Base-by-base conservation (phyloP, 148 eudicot species). In the Rhododendron molle region DNA sequence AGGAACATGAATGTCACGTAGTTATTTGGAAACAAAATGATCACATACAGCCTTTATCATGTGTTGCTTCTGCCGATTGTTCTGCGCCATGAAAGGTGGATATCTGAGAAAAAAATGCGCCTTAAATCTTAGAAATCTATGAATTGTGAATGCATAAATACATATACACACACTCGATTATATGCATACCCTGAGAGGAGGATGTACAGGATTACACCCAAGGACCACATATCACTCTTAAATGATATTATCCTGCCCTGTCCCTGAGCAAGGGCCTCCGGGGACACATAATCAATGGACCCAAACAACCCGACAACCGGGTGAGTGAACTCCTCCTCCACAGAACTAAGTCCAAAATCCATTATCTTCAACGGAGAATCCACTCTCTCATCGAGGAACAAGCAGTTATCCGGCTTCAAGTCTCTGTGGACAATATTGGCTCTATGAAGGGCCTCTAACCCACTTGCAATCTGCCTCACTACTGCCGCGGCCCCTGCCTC, bases 311-410 rank as follows among this genome's bases (percentile, higher is more conserved):
- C 93, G 36, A 92, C 93, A 16, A 92, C 93, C 0, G 93, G 91
- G 73, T 92, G 87, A 2, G 91, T 92, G 65, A 90, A 92, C 87
- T 91, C 78, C 87, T 91, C 77, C 78, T 92, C 93, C 69, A 90
- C 92, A n/a, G 93, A 92, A 44, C 93, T 92, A 10, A 92, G 80
- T 12, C 93, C 92, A 58, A 92, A 92, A 67, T 92, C 93, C 93
- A 92, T 90, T 4, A 92, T 89, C 85, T 92, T 92, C 87, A 92
- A 62, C 0, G 92, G 89, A 34, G 93, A 90, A 47, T 83, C 76
- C 34, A 88, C 87, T 30, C 62, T 87, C 38, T 85, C 76, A 28
- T 89, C 73, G 46, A 92, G 83, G 54, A 92, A 92, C 86, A 92
- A 86, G 69, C 93, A 92, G 83, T 92, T 92, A 72, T 92, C 93